These are phyloP conservation scores for Brassica napus DNA, from an alignment of 345 rosid species.

Conservation along the genomic window Da-Ae NC_063442.1:41113501-41114000, in stretches of 20 bases:
- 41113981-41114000: slow-evolving; percentile 98
- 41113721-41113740: slow-evolving; percentile 22
- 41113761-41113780: background rate
- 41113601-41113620: slow-evolving; percentile 93
- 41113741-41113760: background rate
- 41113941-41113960: slow-evolving; percentile 77
- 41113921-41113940: slow-evolving; percentile 98
- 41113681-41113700: slow-evolving; percentile 89
- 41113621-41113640: slow-evolving; percentile 99
- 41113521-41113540: slow-evolving; percentile 36
- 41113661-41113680: slow-evolving; percentile 97
- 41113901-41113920: slow-evolving; percentile 94
- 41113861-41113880: slow-evolving; percentile 94
- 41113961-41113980: slow-evolving; percentile 97
- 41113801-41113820: slow-evolving; percentile 94
- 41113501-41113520: slow-evolving; percentile 22
- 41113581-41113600: slow-evolving; percentile 50
- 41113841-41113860: slow-evolving; percentile 98
- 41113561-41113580: slow-evolving; percentile 38
- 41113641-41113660: slow-evolving; percentile 99
- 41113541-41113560: slow-evolving; percentile 6
- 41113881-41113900: slow-evolving; percentile 82
- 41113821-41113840: slow-evolving; percentile 97
- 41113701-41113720: slow-evolving; percentile 69
- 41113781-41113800: slow-evolving; percentile 97